These are phyloP conservation scores for Neurospora sp. DNA, from an alignment of 495 filamentous ascomycete genomes.

Conservation along the genomic window DNA sequence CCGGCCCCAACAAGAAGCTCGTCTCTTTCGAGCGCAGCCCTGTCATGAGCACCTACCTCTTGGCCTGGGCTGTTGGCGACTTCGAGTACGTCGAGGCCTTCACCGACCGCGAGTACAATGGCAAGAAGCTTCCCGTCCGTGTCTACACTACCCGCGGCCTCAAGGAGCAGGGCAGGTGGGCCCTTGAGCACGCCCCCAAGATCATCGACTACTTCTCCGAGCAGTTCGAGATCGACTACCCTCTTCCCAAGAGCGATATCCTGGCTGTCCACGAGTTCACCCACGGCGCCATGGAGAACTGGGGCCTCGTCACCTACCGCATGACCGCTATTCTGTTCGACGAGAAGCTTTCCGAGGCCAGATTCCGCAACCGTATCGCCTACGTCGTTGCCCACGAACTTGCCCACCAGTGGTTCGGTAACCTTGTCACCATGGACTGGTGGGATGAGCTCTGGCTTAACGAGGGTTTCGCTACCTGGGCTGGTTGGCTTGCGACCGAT, in stretches of 20 bases:
- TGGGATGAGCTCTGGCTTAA: constrained; percentile 98
- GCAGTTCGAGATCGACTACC: constrained; percentile 89
- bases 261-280: constrained; percentile 93
- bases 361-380: constrained; percentile 81
- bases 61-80: constrained; percentile 94
- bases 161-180: constrained; percentile 78
- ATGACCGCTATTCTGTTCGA: constrained; percentile 90
- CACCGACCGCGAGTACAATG: constrained; percentile 80
- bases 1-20: constrained; percentile 55
- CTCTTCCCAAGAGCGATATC: constrained; percentile 88
- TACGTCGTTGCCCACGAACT: constrained; percentile 94
- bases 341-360: constrained; percentile 76
- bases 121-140: constrained; percentile 79
- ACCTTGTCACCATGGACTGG: constrained; percentile 81
- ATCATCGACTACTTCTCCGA: constrained; percentile 94
- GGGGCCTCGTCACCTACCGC: constrained; percentile 93
- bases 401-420: constrained; percentile 98
- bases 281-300: constrained; percentile 60
- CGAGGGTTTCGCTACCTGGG: constrained; percentile 97
- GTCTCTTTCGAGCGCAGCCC: constrained; percentile 82
- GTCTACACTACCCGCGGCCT: constrained; percentile 91
- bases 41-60: constrained; percentile 93
- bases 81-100: constrained; percentile 91
- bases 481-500: constrained; percentile 88
- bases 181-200: constrained; percentile 74